Conservation (phyloP, 176 grass and related monocot genomes). For the Avena eriantha region DNA sequence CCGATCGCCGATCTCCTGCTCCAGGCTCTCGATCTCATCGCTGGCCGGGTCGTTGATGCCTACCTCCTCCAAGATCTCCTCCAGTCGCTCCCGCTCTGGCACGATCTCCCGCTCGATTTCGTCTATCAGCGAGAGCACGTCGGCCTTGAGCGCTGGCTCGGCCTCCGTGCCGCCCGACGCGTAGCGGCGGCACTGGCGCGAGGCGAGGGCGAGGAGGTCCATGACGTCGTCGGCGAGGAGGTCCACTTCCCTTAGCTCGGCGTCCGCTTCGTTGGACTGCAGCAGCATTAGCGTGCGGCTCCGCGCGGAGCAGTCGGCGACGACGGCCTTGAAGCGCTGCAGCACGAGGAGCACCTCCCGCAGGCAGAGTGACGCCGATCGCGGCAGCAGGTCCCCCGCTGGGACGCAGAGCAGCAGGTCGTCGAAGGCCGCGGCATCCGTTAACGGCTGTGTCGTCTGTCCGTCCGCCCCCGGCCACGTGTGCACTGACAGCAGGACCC, state of each 20-base stretch:
- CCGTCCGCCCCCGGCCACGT: too few relatives aligned
- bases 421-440: conserved; percentile 71
- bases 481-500: too few relatives aligned
- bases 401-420: conserved; percentile 52
- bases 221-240: conserved; percentile 70
- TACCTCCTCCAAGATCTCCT: conserved; percentile 62
- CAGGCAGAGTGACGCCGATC: conserved; percentile 76
- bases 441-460: too few relatives aligned
- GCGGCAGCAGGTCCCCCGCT: conserved; percentile 49
- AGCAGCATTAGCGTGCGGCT: conserved; percentile 80
- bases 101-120: conserved; percentile 79
- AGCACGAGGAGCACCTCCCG: conserved; percentile 84
- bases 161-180: conserved; percentile 1
- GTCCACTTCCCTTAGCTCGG: conserved; percentile 53
- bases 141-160: conserved; percentile 53
- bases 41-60: conserved; percentile 66
- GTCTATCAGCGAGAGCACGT: conserved; percentile 66
- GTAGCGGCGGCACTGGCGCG: conserved; percentile 74
- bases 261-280: conserved; percentile 57
- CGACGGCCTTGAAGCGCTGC: conserved; percentile 75
- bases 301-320: conserved; percentile 62
- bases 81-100: conserved; percentile 60
- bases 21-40: conserved; percentile 81
- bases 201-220: conserved; percentile 66
- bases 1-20: conserved; percentile 85